Evolutionary conservation across 2,329 filamentous ascomycete genomes (phyloP).

Genomic region (Ophiostoma novo-ulmi): DNA sequence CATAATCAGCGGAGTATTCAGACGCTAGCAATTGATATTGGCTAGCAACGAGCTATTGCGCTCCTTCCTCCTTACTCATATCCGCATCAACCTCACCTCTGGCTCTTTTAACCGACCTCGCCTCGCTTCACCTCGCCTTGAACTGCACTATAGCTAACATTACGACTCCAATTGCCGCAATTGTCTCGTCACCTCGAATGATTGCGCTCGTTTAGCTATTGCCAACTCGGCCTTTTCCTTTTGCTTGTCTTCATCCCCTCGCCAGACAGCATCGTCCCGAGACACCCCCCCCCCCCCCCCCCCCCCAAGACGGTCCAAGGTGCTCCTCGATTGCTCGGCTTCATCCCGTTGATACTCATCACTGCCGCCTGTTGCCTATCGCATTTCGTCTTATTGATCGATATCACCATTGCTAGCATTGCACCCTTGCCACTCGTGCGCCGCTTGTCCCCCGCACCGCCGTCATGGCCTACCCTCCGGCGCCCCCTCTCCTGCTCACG

Average conservation of each 20-base stretch:
- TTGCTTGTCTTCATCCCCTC: background rate
- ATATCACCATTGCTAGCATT: background rate
- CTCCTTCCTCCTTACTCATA: constrained; percentile 5
- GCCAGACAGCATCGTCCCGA: background rate
- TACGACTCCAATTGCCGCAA: background rate
- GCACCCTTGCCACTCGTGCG: too few relatives aligned
- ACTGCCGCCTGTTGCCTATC: background rate
- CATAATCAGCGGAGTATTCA: background rate
- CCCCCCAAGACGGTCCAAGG: background rate
- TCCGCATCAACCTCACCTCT: background rate
- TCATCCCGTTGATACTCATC: background rate
- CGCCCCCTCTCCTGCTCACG: constrained; percentile 58
- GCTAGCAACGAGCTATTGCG: background rate
- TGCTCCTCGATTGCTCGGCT: background rate
- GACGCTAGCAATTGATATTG: background rate
- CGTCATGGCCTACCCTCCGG: constrained; percentile 36
- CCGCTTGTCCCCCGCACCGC: constrained; percentile 25
- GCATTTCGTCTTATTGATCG: background rate
- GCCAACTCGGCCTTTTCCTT: background rate
- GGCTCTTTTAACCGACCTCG: background rate
- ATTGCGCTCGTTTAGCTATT: background rate
- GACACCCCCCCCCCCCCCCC: background rate
- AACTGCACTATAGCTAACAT: background rate
- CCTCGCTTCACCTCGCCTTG: background rate
- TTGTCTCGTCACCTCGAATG: background rate